Evolutionary conservation across 805 yeast species (phyloP), one percentile per base, ranked within the genome.

Genomic region (Cyberlindnera veronae): DNA sequence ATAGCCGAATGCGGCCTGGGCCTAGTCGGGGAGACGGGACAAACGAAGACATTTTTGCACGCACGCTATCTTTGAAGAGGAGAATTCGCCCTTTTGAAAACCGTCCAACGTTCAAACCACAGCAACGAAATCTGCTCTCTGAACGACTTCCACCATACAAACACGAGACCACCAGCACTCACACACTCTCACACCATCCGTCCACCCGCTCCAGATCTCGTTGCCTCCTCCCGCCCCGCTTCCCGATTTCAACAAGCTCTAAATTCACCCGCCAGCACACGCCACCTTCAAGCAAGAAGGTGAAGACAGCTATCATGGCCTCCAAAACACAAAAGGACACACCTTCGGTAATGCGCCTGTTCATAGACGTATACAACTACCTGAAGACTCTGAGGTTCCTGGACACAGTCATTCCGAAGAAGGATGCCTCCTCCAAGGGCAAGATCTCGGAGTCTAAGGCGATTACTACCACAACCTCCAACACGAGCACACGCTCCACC

Each of bases 321-420:
- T 24, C 30, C 16, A 15, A 14, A 14, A 16, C 34, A 12, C 31
- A 29, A 14, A 24, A 33, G 34, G 37, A 36, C 32, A 28, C 34
- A 22, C n/a, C 34, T 5, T 21, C 45, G 21, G 36, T 38, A n/a
- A 23, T 34, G 21, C 31, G 39, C 6, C 35, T 42, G 30, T 31
- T 42, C 34, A 14, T 33, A 15, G 34, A 39, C 7, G 41, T 42
- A 11, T 38, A 26, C 32, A 10, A 31, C 24, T 55, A 43, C 21
- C 36, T 53, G 17, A 50, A 41, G 30, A 36, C 38, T 4, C 32
- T 53, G 16, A 46, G 28, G 24, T 36, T 48, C 22, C 35, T 53
- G 17, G 49, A 53, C 34, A 22, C 49, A 0, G 44, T 53, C 13
- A 24, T 53, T 16, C 23, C 33, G 13, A 11, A 16, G 15, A 30